Evolutionary conservation across 2,329 filamentous ascomycete species (phyloP).

Genomic region (Coniochaeta prunicola): DNA sequence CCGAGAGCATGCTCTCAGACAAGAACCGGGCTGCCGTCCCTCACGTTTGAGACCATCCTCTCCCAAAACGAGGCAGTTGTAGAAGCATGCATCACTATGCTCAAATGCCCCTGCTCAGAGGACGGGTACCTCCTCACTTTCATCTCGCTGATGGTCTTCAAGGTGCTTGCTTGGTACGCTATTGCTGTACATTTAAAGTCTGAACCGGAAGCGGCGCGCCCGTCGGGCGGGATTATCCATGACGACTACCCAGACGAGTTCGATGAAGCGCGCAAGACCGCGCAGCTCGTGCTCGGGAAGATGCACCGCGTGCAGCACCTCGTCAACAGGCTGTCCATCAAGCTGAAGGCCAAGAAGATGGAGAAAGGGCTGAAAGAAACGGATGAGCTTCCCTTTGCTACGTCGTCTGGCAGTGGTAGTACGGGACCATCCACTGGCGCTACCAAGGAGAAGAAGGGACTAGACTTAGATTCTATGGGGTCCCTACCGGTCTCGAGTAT

Average conservation of each 20-base stretch:
- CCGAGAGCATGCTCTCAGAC: neutral
- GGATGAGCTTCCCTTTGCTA: neutral
- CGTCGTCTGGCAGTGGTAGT: too few relatives aligned
- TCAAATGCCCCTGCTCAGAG: slow-evolving; percentile 23
- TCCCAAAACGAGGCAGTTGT: slow-evolving; percentile 20
- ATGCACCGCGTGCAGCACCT: slow-evolving; percentile 25
- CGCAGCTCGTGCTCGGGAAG: slow-evolving; percentile 26
- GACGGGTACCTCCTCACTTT: slow-evolving; percentile 24
- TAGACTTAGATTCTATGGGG: neutral
- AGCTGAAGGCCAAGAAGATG: slow-evolving; percentile 10
- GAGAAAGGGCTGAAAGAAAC: neutral
- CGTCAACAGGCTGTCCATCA: slow-evolving; percentile 14
- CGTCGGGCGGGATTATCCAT: neutral
- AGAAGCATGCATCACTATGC: slow-evolving; percentile 20
- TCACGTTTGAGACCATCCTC: slow-evolving; percentile 14
- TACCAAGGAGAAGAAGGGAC: neutral
- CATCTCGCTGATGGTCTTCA: slow-evolving; percentile 24
- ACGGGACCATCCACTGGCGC: neutral
- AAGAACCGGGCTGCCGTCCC: neutral
- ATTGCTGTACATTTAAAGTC: slow-evolving; percentile 11
- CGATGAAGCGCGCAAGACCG: slow-evolving; percentile 15
- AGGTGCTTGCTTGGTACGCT: slow-evolving; percentile 24
- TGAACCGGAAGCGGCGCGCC: neutral
- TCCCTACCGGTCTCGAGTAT: slow-evolving; percentile 7
- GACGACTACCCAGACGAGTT: slow-evolving; percentile 10